Evolutionary conservation across 2,329 filamentous ascomycete genomes (phyloP).

Genomic region (Fusarium odoratissimum): DNA sequence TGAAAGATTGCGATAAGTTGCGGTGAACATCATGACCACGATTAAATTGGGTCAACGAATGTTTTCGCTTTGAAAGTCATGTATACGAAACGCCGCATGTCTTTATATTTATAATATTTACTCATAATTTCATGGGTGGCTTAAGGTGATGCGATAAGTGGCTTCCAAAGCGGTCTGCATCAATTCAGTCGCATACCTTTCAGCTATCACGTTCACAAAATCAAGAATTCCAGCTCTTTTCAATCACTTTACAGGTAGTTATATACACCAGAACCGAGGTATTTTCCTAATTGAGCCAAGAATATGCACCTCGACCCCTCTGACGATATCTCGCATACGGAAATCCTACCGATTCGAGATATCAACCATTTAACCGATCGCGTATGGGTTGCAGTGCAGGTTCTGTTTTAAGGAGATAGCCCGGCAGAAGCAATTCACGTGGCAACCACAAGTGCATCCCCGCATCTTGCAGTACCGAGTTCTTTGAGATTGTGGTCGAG

Average conservation of each 20-base stretch:
- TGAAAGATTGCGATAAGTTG: not conserved
- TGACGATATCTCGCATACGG: not conserved
- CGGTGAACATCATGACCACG: not conserved
- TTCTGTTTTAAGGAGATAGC: not conserved
- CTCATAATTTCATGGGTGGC: not conserved
- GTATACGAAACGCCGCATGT: fast-evolving
- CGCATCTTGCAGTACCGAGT: not conserved
- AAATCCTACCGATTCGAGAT: not conserved
- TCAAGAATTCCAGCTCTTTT: not conserved
- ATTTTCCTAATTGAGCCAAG: not conserved
- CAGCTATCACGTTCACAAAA: not conserved
- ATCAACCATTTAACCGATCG: not conserved
- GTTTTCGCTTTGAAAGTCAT: fast-evolving
- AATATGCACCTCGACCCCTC: not conserved
- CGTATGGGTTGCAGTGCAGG: not conserved
- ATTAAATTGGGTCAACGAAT: not conserved
- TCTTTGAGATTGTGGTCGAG: not conserved
- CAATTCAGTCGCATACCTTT: not conserved
- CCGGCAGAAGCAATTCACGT: not conserved
- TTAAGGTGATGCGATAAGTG: not conserved
- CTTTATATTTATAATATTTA: not conserved
- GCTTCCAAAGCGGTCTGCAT: not conserved
- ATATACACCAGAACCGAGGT: not conserved
- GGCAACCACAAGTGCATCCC: not conserved
- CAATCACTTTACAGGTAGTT: not conserved